Conservation (phyloP, 768 basidiomycete genomes). For the Cystofilobasidium bisporidii region DNA sequence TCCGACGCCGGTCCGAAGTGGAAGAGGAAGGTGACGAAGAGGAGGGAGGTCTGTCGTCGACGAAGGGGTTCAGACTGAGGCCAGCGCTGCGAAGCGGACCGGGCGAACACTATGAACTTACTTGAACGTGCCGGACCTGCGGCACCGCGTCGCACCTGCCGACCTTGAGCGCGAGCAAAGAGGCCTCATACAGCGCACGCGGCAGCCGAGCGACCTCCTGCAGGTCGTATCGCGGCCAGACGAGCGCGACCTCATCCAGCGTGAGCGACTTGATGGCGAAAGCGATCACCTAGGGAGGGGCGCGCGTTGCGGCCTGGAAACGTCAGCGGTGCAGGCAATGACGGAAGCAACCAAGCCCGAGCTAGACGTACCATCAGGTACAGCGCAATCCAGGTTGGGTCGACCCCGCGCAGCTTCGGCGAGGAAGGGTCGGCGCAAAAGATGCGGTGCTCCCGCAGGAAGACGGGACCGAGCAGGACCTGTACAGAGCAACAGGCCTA, state of each 20-base stretch:
- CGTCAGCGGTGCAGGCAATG: too few species aligned
- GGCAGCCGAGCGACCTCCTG: not conserved
- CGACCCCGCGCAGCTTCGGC: not conserved
- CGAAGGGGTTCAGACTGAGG: not conserved
- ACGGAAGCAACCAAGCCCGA: too few species aligned
- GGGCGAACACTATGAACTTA: not conserved
- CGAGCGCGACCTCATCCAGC: not conserved
- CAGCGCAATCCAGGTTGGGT: not conserved
- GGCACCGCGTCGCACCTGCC: not conserved
- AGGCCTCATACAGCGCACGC: not conserved
- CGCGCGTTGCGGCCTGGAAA: not conserved
- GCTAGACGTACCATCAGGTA: constrained; percentile 5
- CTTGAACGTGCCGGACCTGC: not conserved
- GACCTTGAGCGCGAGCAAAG: not conserved
- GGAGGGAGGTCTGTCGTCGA: too few species aligned
- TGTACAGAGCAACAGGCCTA: not conserved
- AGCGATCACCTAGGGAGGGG: not conserved
- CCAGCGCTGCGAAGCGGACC: not conserved
- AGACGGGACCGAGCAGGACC: not conserved
- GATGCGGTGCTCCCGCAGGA: not conserved
- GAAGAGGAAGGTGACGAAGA: constrained; percentile 1
- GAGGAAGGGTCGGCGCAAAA: not conserved
- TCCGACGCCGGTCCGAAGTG: not conserved
- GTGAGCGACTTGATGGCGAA: not conserved
- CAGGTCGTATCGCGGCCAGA: not conserved